Conservation (phyloP, 352 stramenopile genomes). For the Globisporangium splendens region DNA sequence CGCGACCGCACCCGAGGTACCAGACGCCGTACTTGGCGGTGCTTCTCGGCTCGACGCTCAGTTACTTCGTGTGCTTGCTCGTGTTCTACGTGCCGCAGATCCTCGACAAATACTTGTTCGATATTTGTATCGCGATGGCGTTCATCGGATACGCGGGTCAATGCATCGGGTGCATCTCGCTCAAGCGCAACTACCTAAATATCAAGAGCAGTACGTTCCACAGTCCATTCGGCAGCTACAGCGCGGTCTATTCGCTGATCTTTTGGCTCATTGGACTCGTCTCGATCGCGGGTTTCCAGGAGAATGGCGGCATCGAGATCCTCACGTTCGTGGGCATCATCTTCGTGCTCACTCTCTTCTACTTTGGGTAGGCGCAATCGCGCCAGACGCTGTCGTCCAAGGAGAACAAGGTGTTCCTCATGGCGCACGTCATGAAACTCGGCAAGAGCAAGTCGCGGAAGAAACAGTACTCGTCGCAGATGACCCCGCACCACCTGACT, state of each 20-base stretch:
- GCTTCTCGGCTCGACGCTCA: constrained; percentile 18
- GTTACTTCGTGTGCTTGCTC: constrained; percentile 23
- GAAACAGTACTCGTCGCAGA: constrained; percentile 9
- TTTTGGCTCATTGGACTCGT: constrained; percentile 27
- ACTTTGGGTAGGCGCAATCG: constrained; percentile 23
- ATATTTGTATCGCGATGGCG: constrained; percentile 25
- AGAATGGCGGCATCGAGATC: constrained; percentile 20
- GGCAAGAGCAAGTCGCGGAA: constrained; percentile 13
- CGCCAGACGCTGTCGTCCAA: constrained; percentile 31
- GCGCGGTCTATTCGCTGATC: constrained; percentile 22
- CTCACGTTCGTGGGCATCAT: constrained; percentile 16
- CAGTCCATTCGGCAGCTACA: constrained; percentile 26
- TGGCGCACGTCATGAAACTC: constrained; percentile 33
- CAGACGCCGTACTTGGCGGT: constrained; percentile 20
- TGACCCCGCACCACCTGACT: not conserved
- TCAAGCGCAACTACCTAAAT: constrained; percentile 25
- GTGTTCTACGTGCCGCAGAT: constrained; percentile 17
- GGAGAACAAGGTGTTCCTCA: constrained; percentile 28
- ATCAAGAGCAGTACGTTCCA: constrained; percentile 28
- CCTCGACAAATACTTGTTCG: constrained; percentile 26
- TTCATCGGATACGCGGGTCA: constrained; percentile 28
- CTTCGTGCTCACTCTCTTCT: constrained; percentile 18
- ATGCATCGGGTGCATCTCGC: constrained; percentile 29
- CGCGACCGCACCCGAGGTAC: constrained; percentile 8
- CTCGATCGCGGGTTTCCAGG: constrained; percentile 26